Base-by-base conservation (phyloP, 1,284 basidiomycete species). In the Heterobasidion annosum region DNA sequence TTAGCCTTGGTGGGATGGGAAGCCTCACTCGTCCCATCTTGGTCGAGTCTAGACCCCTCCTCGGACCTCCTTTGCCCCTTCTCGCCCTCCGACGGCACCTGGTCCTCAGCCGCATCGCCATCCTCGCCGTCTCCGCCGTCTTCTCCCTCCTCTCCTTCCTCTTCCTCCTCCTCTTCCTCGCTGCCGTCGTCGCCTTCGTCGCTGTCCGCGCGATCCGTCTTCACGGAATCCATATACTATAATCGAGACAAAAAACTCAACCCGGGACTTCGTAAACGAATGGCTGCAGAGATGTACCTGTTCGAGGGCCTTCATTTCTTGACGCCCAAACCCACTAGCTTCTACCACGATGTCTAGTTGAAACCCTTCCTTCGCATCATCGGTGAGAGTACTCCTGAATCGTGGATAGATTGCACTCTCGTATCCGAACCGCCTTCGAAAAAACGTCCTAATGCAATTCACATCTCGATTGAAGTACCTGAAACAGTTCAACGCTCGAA, bases 391-490 rank as follows among this genome's bases (percentile, higher is more conserved):
- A 60, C 79, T 82, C 59, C 77, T 79, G 73, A 96, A 96, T 55
- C 81, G 82, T 5, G 97, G 96, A 70, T 90, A 98, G 35, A 93
- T 71, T 0, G 80, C 76, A 57, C 93, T 95, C 71, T 98, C 93
- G 68, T 96, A 99, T 55, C 87, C 82, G 74, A 98, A 99, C 19
- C 95, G 76, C 58, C 93, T 82, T 60, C 78, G 80, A 79, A 99
- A 99, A 74, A 98, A 99, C 9, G 83, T 85, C 46, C 93, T 82
- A 60, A 99, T 93, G 68, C 97, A 98, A 58, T 96, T 88, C 13
- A 99, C 97, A 68, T 99, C 97, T 37, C 97, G 86, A 66, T 98
- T 93, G 72, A 99, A 99, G 73, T 97, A 99, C 88, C 94, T 96
- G 63, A 34, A 58, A 44, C 52, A 35, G 34, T 34, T 55, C 54